Base-by-base conservation (phyloP, 2,329 filamentous ascomycete genomes). In the Leptographium flavum region DNA sequence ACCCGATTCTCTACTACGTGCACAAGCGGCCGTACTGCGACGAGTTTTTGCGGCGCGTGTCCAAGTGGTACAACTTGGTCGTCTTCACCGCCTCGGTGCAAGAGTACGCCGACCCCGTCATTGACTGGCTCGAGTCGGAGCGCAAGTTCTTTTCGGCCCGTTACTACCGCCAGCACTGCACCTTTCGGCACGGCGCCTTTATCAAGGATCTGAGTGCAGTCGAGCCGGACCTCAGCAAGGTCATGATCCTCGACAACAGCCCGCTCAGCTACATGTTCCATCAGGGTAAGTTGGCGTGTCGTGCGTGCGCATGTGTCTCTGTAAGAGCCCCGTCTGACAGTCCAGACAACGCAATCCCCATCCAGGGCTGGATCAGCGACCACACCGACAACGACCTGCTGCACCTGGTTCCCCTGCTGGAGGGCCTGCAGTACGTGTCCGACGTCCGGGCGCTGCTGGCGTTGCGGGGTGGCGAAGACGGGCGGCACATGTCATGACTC, bases 361-460 rank as follows among this genome's bases (percentile, higher is more conserved):
- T 98, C 59, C 90, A 96, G 68, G 92, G 92, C 58, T 98, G 92
- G 92, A 96, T 98, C 66, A 94, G 82, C 62, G 92, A 98, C 65
- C 92, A 92, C 21, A 96, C 92, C 23, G 92, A 98, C 65, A 92
- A 88, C 60, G 90, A 95, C 59, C 71, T 98, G 53, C 73, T 96
- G 62, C 87, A 96, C 63, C 72, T 98, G 49, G 80, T 98, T 47
- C 92, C 92, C 28, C 70, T 96, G 56, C 71, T 98, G 38, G 92
- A 98, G 65, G 92, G 87, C 17, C 67, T 98, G 57, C 92, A 96
- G 67, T 94, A 96, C 64, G 88, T 92, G 53, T 94, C 90, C 43
- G 92, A 98, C 64, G 90, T 98, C 48, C 76, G 92, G 56, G 88
- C 92, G 41, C 70, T 96, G 51, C 70, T 98, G 57, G 88, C 87